Percentiles rank a stretch among this genome's conserved stretches.
phyloP scores from a whole-genome alignment of 352 stramenopile genomes.

The Peronospora tabacina region DNA sequence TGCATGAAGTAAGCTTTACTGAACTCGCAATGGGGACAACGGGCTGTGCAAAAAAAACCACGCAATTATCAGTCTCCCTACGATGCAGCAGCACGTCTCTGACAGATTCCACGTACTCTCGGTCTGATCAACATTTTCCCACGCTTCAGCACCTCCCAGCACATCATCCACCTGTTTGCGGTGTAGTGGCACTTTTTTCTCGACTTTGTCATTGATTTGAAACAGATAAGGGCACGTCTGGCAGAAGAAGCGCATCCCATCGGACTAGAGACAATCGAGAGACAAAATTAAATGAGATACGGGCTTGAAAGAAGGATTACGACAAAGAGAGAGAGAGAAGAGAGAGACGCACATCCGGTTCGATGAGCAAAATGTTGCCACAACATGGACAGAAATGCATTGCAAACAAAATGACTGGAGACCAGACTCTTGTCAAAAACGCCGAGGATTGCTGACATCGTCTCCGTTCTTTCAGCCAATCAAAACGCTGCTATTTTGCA shows the following conservation, averaged over 20 bases:
- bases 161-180: conserved; percentile 98
- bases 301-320: not conserved
- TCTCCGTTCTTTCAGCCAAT: conserved; percentile 11
- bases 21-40: conserved; percentile 93
- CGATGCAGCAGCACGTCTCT: not conserved
- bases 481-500: not conserved
- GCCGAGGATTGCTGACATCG: not conserved
- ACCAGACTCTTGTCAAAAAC: not conserved
- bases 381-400: conserved; percentile 90
- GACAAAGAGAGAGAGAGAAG: not conserved
- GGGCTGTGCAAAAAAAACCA: conserved; percentile 30
- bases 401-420: conserved; percentile 3
- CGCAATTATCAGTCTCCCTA: not conserved
- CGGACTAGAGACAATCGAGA: conserved; percentile 35
- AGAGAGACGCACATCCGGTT: conserved; percentile 55
- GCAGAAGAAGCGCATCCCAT: conserved; percentile 88
- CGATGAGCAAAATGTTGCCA: conserved; percentile 86
- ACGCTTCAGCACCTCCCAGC: conserved; percentile 93
- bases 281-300: conserved; percentile 2
- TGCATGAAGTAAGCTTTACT: conserved; percentile 99
- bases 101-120: conserved; percentile 62
- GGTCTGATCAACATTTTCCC: conserved; percentile 98
- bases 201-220: conserved; percentile 82
- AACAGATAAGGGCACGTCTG: conserved; percentile 86
- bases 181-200: conserved; percentile 88